These are phyloP conservation scores for Dunaliella primolecta DNA, from an alignment of 139 green algal genomes.

Conservation along the genomic window DNA sequence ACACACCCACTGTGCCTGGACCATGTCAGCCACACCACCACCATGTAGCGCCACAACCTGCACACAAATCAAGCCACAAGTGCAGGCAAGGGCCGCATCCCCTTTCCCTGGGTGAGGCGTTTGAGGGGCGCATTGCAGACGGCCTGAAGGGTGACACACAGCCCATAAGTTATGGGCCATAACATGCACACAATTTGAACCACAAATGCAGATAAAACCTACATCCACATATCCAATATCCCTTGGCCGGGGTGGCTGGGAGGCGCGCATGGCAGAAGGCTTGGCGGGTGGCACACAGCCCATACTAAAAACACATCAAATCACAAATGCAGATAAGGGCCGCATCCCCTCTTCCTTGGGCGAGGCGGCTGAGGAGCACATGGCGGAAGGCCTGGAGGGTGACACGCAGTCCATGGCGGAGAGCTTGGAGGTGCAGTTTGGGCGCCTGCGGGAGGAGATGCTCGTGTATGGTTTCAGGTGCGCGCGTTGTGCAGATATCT, in stretches of 20 bases:
- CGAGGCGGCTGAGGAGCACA: neutral
- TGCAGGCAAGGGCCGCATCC: neutral
- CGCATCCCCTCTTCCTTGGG: neutral
- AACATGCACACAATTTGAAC: no score
- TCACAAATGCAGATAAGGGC: neutral
- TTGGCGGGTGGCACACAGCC: neutral
- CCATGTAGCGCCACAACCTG: no score
- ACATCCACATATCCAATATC: no score
- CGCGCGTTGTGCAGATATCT: no score
- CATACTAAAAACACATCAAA: neutral
- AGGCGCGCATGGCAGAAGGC: neutral
- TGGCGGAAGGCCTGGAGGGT: neutral
- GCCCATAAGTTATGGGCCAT: no score
- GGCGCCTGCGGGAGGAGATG: conserved; percentile 25
- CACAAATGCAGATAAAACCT: neutral
- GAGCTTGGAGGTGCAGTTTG: conserved; percentile 8
- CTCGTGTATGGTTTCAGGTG: conserved; percentile 9
- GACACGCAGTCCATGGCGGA: neutral
- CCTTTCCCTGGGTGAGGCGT: neutral
- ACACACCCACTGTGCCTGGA: no score
- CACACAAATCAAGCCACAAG: neutral
- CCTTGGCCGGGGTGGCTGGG: neutral
- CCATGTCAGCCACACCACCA: no score
- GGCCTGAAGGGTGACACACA: neutral
- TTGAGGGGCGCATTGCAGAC: neutral